phyloP scores from a whole-genome alignment of 805 yeast species.

The Metschnikowia kunwiensis region DNA sequence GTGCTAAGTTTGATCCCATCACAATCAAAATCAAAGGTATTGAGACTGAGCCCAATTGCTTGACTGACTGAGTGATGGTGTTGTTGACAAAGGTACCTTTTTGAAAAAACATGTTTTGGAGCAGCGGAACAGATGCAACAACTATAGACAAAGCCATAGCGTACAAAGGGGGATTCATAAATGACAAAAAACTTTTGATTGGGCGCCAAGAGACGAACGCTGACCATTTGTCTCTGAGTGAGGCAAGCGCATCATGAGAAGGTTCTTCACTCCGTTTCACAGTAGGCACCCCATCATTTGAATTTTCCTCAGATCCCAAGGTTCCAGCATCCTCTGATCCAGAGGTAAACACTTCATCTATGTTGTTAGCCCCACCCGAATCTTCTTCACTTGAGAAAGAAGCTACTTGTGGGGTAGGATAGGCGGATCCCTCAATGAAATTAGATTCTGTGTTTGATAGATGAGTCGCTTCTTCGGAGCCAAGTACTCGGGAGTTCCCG shows the following conservation, averaged over 20 bases:
- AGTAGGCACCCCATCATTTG: neutral
- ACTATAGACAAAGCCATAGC: slow-evolving; percentile 68
- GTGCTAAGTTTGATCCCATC: slow-evolving; percentile 74
- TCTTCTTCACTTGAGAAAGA: neutral
- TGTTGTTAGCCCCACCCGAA: neutral
- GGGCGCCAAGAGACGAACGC: slow-evolving; percentile 10
- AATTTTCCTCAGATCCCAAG: neutral
- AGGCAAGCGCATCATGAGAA: neutral
- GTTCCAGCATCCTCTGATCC: neutral
- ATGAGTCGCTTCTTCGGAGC: slow-evolving; percentile 1
- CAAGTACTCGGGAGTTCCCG: slow-evolving; percentile 1
- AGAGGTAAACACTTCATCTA: neutral
- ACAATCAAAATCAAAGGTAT: slow-evolving; percentile 75
- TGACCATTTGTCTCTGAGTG: slow-evolving; percentile 4
- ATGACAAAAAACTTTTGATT: slow-evolving; percentile 28
- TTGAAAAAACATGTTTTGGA: slow-evolving; percentile 57
- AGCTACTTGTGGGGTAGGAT: neutral
- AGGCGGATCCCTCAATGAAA: neutral
- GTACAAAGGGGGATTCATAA: slow-evolving; percentile 81
- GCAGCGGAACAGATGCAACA: slow-evolving; percentile 61
- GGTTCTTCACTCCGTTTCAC: neutral
- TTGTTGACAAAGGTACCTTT: slow-evolving; percentile 59
- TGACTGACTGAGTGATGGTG: slow-evolving; percentile 61
- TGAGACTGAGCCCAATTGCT: slow-evolving; percentile 68
- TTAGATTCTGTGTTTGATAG: slow-evolving; percentile 5